Evolutionary conservation across 140 eudicot species (phyloP).

Genomic region (Bidens hawaiensis): DNA sequence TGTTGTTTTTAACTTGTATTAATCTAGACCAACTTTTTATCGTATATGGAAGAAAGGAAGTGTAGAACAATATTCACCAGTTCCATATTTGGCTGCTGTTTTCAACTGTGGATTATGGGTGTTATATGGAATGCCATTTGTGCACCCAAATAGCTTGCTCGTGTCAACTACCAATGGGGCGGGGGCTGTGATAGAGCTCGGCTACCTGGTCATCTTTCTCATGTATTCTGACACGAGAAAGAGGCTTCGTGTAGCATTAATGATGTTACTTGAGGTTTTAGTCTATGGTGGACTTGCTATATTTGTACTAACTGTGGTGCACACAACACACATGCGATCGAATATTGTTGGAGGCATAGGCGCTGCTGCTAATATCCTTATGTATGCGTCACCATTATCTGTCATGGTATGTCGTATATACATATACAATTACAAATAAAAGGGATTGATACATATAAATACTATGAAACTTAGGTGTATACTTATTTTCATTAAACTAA

Average conservation of each 20-base stretch:
- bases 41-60: slow-evolving; percentile 58
- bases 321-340: slow-evolving; percentile 46
- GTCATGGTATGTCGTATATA: slow-evolving; percentile 50
- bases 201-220: slow-evolving; percentile 45
- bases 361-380: slow-evolving; percentile 47
- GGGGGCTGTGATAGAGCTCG: slow-evolving; percentile 56
- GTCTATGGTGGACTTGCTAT: slow-evolving; percentile 37
- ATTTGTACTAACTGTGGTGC: slow-evolving; percentile 42
- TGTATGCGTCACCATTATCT: slow-evolving; percentile 85
- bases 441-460: too few relatives aligned
- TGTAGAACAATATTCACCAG: slow-evolving; percentile 77
- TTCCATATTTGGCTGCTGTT: slow-evolving; percentile 75
- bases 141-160: slow-evolving; percentile 65
- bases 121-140: slow-evolving; percentile 77
- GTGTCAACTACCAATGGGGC: slow-evolving; percentile 74
- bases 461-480: background rate
- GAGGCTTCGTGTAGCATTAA: slow-evolving; percentile 30
- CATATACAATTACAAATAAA: background rate
- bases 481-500: background rate
- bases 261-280: slow-evolving; percentile 38
- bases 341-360: slow-evolving; percentile 56
- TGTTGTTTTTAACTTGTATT: too few relatives aligned
- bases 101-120: slow-evolving; percentile 84
- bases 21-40: slow-evolving; percentile 64
- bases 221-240: slow-evolving; percentile 35